These are phyloP conservation scores for Mortierella sp. DNA, from an alignment of 371 early-diverging fungal species.

Conservation along the genomic window DNA sequence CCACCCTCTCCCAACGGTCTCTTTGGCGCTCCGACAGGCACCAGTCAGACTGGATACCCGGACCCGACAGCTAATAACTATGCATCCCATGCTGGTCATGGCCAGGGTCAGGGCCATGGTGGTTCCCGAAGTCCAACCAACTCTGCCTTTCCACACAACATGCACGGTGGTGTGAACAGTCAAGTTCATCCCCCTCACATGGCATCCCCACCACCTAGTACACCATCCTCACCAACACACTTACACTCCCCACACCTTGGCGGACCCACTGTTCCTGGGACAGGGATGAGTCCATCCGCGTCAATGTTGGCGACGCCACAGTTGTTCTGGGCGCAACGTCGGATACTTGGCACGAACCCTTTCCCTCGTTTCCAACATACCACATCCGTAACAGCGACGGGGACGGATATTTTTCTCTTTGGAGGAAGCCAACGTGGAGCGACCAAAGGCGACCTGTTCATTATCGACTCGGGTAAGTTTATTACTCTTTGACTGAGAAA, in stretches of 20 bases:
- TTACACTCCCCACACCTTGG: neutral
- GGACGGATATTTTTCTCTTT: constrained; percentile 62
- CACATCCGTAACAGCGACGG: constrained; percentile 57
- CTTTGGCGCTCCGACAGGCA: constrained; percentile 13
- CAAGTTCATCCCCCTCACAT: neutral
- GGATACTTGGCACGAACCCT: constrained; percentile 51
- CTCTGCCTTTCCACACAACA: constrained; percentile 17
- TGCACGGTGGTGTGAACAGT: neutral
- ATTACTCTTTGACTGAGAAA: neutral
- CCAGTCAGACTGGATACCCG: constrained; percentile 11
- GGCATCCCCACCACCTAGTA: constrained; percentile 3
- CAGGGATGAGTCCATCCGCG: constrained; percentile 1
- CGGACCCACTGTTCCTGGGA: neutral
- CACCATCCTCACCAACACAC: constrained; percentile 29
- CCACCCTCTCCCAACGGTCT: constrained; percentile 42
- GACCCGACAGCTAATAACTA: no score
- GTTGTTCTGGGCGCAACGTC: constrained; percentile 49
- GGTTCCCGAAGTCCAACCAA: constrained; percentile 34
- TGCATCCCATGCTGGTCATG: constrained; percentile 4
- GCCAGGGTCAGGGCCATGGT: constrained; percentile 2
- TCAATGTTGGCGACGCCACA: constrained; percentile 28
- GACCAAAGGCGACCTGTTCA: constrained; percentile 65
- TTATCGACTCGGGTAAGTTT: constrained; percentile 70
- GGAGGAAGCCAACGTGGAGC: constrained; percentile 65
- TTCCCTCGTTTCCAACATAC: constrained; percentile 72